Conservation (phyloP, 2,329 filamentous ascomycete genomes). For the Phialemoniopsis sp. region DNA sequence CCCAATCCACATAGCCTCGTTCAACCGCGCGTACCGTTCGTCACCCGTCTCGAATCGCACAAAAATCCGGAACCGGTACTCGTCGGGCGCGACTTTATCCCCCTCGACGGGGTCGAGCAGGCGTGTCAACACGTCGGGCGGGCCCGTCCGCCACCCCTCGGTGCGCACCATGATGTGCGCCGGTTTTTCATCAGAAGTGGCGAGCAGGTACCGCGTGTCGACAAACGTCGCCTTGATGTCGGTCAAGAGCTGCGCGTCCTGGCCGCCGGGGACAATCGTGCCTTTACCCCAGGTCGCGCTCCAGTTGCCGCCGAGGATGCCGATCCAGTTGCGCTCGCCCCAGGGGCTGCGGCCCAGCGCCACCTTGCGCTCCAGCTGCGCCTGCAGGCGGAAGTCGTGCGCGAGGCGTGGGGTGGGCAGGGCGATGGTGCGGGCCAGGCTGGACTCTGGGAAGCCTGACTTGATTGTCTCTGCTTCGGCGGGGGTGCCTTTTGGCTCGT, state of each 20-base stretch:
- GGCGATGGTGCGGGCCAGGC: constrained; percentile 5
- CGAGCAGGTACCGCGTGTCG: constrained; percentile 11
- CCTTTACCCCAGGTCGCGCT: constrained; percentile 10
- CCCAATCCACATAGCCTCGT: constrained; percentile 15
- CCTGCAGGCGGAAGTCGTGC: constrained; percentile 10
- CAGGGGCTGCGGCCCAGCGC: constrained; percentile 6
- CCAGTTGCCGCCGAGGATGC: constrained; percentile 9
- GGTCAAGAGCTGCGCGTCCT: constrained; percentile 11
- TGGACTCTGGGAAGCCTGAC: constrained; percentile 4
- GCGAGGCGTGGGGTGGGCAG: constrained; percentile 6
- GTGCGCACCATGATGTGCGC: constrained; percentile 13
- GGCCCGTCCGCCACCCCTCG: constrained; percentile 11
- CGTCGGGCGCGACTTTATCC: constrained; percentile 14
- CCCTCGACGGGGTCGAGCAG: constrained; percentile 11
- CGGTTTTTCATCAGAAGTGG: constrained; percentile 5
- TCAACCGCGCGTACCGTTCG: constrained; percentile 15
- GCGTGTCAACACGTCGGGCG: constrained; percentile 8
- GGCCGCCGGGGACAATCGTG: constrained; percentile 9
- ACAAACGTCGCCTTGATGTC: constrained; percentile 9
- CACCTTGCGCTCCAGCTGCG: constrained; percentile 7
- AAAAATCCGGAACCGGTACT: constrained; percentile 16
- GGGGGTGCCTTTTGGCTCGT: neutral
- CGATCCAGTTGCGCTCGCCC: constrained; percentile 12
- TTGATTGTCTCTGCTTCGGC: constrained; percentile 2
- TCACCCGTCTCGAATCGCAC: constrained; percentile 19